A percentile compares a stretch with the other conserved stretches of the same genome.
Evolutionary conservation across 2,329 filamentous ascomycete genomes (phyloP).

Genomic region (Colletotrichum musicola): DNA sequence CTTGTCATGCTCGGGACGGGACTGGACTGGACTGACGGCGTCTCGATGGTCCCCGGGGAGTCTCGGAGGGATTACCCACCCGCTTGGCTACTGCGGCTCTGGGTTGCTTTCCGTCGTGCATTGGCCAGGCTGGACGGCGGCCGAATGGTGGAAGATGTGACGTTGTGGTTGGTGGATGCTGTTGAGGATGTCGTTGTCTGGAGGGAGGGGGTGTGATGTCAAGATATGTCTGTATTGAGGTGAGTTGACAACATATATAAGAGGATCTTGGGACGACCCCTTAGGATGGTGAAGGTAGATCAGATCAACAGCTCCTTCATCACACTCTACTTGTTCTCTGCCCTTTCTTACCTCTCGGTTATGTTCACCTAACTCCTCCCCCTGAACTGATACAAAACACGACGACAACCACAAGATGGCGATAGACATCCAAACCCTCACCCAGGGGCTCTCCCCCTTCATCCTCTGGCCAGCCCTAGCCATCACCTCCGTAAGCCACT

Average conservation of each 20-base stretch:
- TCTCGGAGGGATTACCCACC: not conserved
- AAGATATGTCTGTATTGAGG: not conserved
- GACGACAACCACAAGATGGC: not conserved
- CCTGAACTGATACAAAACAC: not conserved
- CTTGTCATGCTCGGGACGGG: too few species aligned
- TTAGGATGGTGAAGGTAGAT: not conserved
- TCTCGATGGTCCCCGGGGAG: constrained; percentile 1
- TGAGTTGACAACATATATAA: not conserved
- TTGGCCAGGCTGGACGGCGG: too few species aligned
- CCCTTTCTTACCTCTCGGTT: too few species aligned
- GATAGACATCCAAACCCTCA: constrained; percentile 1
- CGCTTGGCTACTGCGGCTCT: not conserved
- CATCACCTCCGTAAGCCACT: constrained; percentile 9
- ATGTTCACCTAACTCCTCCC: too few species aligned
- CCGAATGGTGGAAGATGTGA: constrained; percentile 11
- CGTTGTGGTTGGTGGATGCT: not conserved
- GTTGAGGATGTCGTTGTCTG: not conserved
- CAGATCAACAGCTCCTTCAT: not conserved
- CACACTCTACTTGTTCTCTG: too few species aligned
- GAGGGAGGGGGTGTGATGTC: not conserved
- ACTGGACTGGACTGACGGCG: not conserved
- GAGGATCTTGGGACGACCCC: not conserved
- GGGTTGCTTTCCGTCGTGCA: not conserved
- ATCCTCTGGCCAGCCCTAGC: constrained; percentile 21
- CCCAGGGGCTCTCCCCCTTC: constrained; percentile 10